These are phyloP conservation scores for Rosa multiflora DNA, from an alignment of 306 rosid genomes.

Conservation along the genomic window DNA sequence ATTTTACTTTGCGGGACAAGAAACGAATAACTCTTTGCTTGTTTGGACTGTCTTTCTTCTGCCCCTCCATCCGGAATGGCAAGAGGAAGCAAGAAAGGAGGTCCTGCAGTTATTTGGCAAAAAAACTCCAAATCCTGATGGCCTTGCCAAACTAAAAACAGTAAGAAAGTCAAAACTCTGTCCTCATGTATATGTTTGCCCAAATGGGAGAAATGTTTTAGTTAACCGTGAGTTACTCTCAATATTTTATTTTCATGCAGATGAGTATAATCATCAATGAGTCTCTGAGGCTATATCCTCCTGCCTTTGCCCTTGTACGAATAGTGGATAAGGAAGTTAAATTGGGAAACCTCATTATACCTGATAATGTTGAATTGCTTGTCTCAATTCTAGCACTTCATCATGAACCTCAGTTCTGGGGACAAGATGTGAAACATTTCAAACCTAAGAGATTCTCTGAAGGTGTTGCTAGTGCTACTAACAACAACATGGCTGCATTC, in stretches of 20 bases:
- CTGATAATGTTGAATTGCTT: constrained; percentile 3
- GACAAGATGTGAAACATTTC: constrained; percentile 20
- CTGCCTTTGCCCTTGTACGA: neutral
- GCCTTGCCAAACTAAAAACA: constrained; percentile 13
- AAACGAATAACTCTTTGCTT: constrained; percentile 23
- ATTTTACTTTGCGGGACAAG: constrained; percentile 27
- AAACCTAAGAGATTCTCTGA: constrained; percentile 27
- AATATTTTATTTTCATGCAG: constrained; percentile 13
- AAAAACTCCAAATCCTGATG: constrained; percentile 14
- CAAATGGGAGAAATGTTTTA: neutral
- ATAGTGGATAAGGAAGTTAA: constrained; percentile 7
- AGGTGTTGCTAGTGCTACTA: constrained; percentile 26
- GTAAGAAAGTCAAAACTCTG: constrained; percentile 12
- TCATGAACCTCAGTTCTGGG: constrained; percentile 29
- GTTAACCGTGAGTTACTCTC: neutral
- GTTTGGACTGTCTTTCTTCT: constrained; percentile 31
- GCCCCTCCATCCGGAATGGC: constrained; percentile 27
- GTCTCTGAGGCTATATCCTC: constrained; percentile 30
- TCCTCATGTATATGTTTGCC: neutral
- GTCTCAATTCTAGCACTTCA: constrained; percentile 15
- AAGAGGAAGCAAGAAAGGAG: constrained; percentile 35
- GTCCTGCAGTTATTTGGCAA: constrained; percentile 20
- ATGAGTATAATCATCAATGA: constrained; percentile 29
- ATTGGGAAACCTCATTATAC: constrained; percentile 17
- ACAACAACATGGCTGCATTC: constrained; percentile 20